These are phyloP conservation scores for Parathielavia hyrcaniae DNA, from an alignment of 495 filamentous ascomycete genomes.

Conservation along the genomic window DNA sequence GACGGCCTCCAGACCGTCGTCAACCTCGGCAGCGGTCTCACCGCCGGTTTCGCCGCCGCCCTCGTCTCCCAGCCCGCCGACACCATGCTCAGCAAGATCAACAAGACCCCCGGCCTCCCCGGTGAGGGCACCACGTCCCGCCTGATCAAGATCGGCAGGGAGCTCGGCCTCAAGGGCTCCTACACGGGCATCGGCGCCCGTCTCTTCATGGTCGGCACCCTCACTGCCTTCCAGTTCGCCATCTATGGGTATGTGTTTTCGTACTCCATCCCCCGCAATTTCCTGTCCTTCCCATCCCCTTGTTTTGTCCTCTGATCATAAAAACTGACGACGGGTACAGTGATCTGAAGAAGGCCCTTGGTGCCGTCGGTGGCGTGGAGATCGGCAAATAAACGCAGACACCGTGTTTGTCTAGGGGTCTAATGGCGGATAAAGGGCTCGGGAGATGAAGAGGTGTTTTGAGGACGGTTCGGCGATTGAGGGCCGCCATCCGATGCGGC, in stretches of 20 bases:
- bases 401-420: neutral
- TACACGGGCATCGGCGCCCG: slow-evolving; percentile 91
- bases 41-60: slow-evolving; percentile 96
- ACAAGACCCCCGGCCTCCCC: slow-evolving; percentile 96
- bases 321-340: too few species aligned
- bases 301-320: neutral
- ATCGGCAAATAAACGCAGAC: slow-evolving; percentile 48
- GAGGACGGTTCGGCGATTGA: neutral
- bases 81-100: slow-evolving; percentile 99
- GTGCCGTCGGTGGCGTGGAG: slow-evolving; percentile 74
- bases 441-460: slow-evolving; percentile 1
- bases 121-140: slow-evolving; percentile 89
- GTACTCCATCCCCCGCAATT: too few species aligned
- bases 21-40: slow-evolving; percentile 92
- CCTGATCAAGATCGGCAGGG: slow-evolving; percentile 91
- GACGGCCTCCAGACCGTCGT: slow-evolving; percentile 71
- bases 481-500: neutral
- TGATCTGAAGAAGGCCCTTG: slow-evolving; percentile 33
- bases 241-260: slow-evolving; percentile 66
- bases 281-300: too few species aligned
- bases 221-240: slow-evolving; percentile 92
- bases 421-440: neutral
- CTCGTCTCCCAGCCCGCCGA: slow-evolving; percentile 96
- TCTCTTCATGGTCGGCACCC: slow-evolving; percentile 72
- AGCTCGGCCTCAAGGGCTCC: slow-evolving; percentile 83